These are phyloP conservation scores for Cyclotella atomus DNA, from an alignment of 108 stramenopile genomes.

Conservation along the genomic window DNA sequence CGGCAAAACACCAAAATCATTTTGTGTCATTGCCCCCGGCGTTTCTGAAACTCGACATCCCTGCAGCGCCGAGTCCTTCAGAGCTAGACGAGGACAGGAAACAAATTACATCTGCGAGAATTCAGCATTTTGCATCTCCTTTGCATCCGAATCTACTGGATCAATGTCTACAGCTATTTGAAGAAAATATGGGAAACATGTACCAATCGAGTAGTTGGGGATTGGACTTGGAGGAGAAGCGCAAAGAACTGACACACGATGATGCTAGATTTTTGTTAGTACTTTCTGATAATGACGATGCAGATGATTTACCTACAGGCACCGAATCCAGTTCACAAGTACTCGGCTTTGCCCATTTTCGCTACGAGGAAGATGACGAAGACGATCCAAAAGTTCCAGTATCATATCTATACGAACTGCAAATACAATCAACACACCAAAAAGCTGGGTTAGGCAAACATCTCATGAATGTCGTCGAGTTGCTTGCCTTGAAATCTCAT, in stretches of 20 bases:
- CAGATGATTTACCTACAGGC: neutral
- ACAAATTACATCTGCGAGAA: neutral
- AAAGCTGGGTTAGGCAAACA: slow-evolving; percentile 67
- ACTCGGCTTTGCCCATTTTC: slow-evolving; percentile 76
- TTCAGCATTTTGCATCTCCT: slow-evolving; percentile 35
- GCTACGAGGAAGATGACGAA: slow-evolving; percentile 84
- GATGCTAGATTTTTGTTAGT: slow-evolving; percentile 73
- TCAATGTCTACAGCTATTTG: slow-evolving; percentile 61
- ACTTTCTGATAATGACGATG: neutral
- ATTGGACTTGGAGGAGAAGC: slow-evolving; percentile 72
- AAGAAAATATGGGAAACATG: slow-evolving; percentile 75
- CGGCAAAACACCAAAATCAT: slow-evolving; percentile 10
- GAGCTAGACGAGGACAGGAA: neutral
- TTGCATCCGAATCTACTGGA: slow-evolving; percentile 15
- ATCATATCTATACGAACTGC: slow-evolving; percentile 79
- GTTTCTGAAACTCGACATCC: slow-evolving; percentile 13
- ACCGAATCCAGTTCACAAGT: slow-evolving; percentile 5
- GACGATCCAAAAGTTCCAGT: slow-evolving; percentile 43
- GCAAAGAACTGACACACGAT: slow-evolving; percentile 59
- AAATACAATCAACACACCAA: slow-evolving; percentile 55
- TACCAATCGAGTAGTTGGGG: slow-evolving; percentile 80
- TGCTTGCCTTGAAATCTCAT: slow-evolving; percentile 38
- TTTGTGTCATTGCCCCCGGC: neutral
- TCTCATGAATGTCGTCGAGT: slow-evolving; percentile 67
- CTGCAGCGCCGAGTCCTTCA: neutral